These are phyloP conservation scores for Hygrocybe punicea DNA, from an alignment of 768 basidiomycete species.

Conservation along the genomic window DNA sequence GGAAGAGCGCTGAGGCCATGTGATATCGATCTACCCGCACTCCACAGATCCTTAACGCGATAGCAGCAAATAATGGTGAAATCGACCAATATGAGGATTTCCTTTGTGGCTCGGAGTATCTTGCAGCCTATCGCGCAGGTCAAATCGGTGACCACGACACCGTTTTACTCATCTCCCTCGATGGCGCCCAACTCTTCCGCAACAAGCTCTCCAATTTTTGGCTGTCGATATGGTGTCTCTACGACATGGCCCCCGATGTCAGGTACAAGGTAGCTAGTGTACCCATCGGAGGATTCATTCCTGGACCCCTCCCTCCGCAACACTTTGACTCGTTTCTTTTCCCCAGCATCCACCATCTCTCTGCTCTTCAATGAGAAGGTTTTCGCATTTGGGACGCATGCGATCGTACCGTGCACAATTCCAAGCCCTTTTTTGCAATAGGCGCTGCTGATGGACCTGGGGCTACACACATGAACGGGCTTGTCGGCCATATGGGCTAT, in stretches of 20 bases:
- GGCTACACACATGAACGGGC: constrained; percentile 26
- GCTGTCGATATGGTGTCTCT: constrained; percentile 38
- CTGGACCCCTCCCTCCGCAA: constrained; percentile 39
- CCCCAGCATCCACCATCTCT: constrained; percentile 32
- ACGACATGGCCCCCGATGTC: constrained; percentile 24
- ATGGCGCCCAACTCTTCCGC: constrained; percentile 23
- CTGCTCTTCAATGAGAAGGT: constrained; percentile 19
- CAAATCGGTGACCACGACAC: too few species aligned
- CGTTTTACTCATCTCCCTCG: too few species aligned
- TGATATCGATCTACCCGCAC: constrained; percentile 20
- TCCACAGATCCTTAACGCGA: too few species aligned
- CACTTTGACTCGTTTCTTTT: constrained; percentile 35
- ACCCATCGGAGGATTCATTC: constrained; percentile 31
- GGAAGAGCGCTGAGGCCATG: constrained; percentile 22
- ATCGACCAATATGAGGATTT: too few species aligned
- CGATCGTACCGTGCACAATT: too few species aligned
- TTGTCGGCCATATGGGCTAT: constrained; percentile 8
- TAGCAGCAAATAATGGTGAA: too few species aligned
- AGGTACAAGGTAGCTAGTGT: constrained; percentile 32
- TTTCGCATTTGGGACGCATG: too few species aligned
- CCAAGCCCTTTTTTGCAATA: too few species aligned
- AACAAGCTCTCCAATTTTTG: constrained; percentile 41
- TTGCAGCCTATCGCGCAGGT: too few species aligned
- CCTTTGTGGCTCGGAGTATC: too few species aligned
- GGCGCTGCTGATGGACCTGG: too few species aligned